Percentiles rank a stretch among this genome's conserved stretches.
Evolutionary conservation across 2,329 filamentous ascomycete species (phyloP).

Genomic region (Alternaria consortialis): DNA sequence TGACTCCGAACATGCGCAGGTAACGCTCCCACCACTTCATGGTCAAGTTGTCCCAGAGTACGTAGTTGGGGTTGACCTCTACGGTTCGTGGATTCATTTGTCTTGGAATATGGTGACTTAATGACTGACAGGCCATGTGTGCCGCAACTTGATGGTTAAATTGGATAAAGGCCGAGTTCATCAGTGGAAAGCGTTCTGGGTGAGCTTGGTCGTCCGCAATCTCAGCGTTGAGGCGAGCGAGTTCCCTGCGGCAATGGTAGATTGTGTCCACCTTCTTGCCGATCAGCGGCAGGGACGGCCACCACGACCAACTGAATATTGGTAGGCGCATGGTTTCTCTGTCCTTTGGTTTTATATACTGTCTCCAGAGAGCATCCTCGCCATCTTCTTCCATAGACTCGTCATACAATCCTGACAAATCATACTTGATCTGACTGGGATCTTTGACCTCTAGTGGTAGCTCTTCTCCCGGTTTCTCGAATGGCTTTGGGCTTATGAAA

Average conservation of each 20-base stretch:
- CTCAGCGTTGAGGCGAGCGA: constrained; percentile 88
- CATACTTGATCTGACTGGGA: constrained; percentile 41
- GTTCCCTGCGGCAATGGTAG: constrained; percentile 84
- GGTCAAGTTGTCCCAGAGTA: constrained; percentile 97
- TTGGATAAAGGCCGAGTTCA: constrained; percentile 98
- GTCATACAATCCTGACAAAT: constrained; percentile 42
- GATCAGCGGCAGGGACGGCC: constrained; percentile 79
- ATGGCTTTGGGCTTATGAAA: constrained; percentile 58
- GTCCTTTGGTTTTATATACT: constrained; percentile 81
- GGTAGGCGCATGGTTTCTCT: constrained; percentile 85
- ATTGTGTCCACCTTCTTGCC: constrained; percentile 96
- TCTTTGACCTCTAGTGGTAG: constrained; percentile 43
- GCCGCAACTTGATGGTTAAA: constrained; percentile 98
- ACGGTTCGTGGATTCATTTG: constrained; percentile 92
- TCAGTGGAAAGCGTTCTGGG: constrained; percentile 84
- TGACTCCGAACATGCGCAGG: constrained; percentile 72
- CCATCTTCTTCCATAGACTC: constrained; percentile 43
- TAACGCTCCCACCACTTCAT: constrained; percentile 94
- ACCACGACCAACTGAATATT: constrained; percentile 64
- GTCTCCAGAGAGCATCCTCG: constrained; percentile 72
- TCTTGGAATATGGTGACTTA: constrained; percentile 89
- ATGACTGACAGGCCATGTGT: constrained; percentile 95
- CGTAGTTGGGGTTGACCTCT: constrained; percentile 92
- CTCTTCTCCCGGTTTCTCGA: constrained; percentile 49
- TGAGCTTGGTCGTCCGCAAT: constrained; percentile 90